These are phyloP conservation scores for Rhizopogon roseolus DNA, from an alignment of 768 basidiomycete species.

Conservation along the genomic window DNA sequence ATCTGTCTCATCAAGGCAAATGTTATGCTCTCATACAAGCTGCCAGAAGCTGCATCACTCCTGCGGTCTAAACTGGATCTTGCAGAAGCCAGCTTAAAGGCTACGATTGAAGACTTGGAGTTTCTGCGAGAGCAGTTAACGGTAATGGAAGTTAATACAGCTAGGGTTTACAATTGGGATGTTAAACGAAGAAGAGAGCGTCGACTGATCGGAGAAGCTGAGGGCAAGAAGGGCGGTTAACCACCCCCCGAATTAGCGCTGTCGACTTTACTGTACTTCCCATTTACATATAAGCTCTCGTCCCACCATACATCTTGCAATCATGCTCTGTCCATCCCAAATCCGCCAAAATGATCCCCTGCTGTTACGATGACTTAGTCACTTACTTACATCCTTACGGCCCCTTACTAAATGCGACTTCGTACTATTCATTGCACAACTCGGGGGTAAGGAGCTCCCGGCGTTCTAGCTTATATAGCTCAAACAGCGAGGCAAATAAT, in stretches of 20 bases:
- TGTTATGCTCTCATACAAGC: conserved; percentile 93
- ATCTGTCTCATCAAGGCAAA: conserved; percentile 62
- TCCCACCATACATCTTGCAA: too few species aligned
- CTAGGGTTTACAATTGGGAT: conserved; percentile 95
- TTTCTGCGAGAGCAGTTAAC: conserved; percentile 94
- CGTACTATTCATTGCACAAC: too few species aligned
- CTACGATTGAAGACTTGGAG: conserved; percentile 83
- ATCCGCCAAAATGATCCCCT: too few species aligned
- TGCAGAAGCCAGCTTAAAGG: conserved; percentile 61
- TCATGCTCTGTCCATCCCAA: too few species aligned
- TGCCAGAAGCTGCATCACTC: conserved; percentile 71
- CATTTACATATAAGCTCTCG: not conserved
- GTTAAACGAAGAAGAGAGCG: conserved; percentile 74
- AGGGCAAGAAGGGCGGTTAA: conserved; percentile 2
- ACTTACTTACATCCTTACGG: too few species aligned
- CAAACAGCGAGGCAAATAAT: not conserved
- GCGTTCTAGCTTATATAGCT: too few species aligned
- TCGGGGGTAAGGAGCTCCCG: too few species aligned
- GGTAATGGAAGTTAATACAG: conserved; percentile 94
- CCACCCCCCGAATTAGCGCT: not conserved
- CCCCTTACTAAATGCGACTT: too few species aligned
- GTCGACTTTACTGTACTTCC: not conserved
- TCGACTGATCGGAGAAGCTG: conserved; percentile 35
- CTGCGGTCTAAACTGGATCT: conserved; percentile 68
- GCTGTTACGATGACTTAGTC: too few species aligned